A percentile compares a stretch with the other conserved stretches of the same genome.
These are phyloP conservation scores for Globisporangium ultimum DNA, from an alignment of 352 stramenopile genomes.

Conservation along the genomic window DNA sequence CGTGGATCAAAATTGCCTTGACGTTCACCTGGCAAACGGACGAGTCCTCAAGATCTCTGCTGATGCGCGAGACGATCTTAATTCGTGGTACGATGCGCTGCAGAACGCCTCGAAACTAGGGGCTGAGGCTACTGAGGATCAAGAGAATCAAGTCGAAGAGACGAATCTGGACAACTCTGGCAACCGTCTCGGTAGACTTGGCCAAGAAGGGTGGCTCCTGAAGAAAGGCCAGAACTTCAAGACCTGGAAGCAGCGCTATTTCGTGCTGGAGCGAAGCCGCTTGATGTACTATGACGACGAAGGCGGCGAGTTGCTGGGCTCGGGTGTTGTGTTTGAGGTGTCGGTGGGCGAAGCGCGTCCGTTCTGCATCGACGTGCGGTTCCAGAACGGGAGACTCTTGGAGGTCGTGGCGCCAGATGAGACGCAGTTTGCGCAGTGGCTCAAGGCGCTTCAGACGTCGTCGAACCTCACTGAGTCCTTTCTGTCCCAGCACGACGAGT, in stretches of 20 bases:
- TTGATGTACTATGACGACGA: constrained; percentile 52
- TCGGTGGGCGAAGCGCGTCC: constrained; percentile 46
- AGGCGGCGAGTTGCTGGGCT: constrained; percentile 43
- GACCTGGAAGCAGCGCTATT: constrained; percentile 82
- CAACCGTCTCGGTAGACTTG: constrained; percentile 4
- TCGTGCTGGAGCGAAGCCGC: constrained; percentile 61
- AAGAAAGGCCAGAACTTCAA: constrained; percentile 84
- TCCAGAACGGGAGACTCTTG: constrained; percentile 70
- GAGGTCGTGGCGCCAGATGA: constrained; percentile 58
- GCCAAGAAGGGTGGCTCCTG: constrained; percentile 54
- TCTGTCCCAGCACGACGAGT: constrained; percentile 32
- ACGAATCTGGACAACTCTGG: constrained; percentile 1
- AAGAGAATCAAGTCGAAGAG: constrained; percentile 19
- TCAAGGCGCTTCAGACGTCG: constrained; percentile 39
- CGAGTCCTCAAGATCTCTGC: constrained; percentile 44
- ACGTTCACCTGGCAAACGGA: constrained; percentile 44
- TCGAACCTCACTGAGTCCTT: constrained; percentile 71
- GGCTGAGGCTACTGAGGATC: neutral
- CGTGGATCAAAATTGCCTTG: constrained; percentile 24
- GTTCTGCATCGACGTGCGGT: constrained; percentile 65
- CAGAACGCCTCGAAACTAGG: constrained; percentile 15
- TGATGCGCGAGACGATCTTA: constrained; percentile 38
- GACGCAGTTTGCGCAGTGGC: constrained; percentile 51
- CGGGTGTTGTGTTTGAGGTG: constrained; percentile 68
- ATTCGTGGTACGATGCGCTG: constrained; percentile 48